A percentile compares a stretch with the other conserved stretches of the same genome.
These are phyloP conservation scores for Przewalskia tangutica DNA, from an alignment of 257 asterid genomes.

Conservation along the genomic window DNA sequence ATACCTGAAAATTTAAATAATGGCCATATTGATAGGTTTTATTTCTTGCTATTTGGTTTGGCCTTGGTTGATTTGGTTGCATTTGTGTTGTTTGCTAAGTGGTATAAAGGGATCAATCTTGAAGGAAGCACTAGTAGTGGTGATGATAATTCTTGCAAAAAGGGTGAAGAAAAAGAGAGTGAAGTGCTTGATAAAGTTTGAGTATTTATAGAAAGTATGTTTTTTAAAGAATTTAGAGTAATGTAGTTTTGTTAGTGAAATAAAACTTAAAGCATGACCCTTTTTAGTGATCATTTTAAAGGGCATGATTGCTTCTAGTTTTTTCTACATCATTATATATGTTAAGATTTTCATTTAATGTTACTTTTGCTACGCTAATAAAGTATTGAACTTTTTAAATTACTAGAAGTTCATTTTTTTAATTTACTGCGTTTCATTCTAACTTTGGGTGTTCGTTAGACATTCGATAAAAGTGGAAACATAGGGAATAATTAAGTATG, in stretches of 20 bases:
- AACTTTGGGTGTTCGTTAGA: no score
- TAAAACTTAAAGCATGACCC: neutral
- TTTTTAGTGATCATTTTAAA: neutral
- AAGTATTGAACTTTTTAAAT: neutral
- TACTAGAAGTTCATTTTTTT: neutral
- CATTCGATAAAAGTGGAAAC: no score
- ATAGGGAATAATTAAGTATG: no score
- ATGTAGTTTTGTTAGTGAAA: neutral
- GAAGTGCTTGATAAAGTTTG: slow-evolving; percentile 20
- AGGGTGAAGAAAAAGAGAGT: neutral
- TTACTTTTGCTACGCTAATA: neutral
- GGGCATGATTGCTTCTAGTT: slow-evolving; percentile 20
- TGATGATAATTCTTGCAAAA: neutral
- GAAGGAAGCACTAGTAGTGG: neutral
- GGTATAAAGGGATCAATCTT: slow-evolving; percentile 35
- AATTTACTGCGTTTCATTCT: no score
- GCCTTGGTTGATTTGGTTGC: slow-evolving; percentile 38
- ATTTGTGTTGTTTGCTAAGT: slow-evolving; percentile 40
- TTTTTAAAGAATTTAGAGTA: neutral
- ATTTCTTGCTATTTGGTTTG: slow-evolving; percentile 40
- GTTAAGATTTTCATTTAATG: neutral
- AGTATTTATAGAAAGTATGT: neutral
- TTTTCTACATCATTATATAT: neutral
- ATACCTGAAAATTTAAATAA: slow-evolving; percentile 48
- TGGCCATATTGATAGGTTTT: slow-evolving; percentile 59